Base-by-base conservation (phyloP, 768 basidiomycete species). In the Trametopsis cervina region DNA sequence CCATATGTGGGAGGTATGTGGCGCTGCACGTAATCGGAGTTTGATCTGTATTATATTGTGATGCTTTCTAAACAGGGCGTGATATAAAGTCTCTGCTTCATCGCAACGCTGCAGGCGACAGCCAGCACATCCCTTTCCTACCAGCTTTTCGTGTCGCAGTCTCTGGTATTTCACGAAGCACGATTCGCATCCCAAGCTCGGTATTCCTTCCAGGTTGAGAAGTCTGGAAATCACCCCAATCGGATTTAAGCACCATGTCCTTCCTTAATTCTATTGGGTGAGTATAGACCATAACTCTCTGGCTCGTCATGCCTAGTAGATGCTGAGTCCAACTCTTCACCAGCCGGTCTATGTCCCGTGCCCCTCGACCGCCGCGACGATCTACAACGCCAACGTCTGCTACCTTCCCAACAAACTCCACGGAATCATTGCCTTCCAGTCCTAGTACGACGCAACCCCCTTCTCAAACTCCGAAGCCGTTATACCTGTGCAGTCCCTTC, bases 401-500 rank as follows among this genome's bases (percentile, higher is more conserved):
- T 4, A 40, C 46, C 3, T 41, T 47, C 26, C 38, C 39, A n/a
- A n/a, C 45, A 4, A 39, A 47, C 25, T 22, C 15, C 9, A 33
- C 29, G 9, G 29, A 33, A 39, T 25, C 45, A 20, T 46, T 46
- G 12, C 45, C 45, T 46, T 46, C 45, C 7, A 46, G 37, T 27
- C 33, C 33, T n/a, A 27, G 33, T 10, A 36, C 26, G 7, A 25
- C 20, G 43, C 26, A 37, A 76, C 78, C 11, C 78, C 78, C 51
- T 67, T 74, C 2, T 71, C 72, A 9, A 69, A 69, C 18, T 70
- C 71, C 57, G 27, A 89, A 88, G 54, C 85, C 89, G 1, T 69
- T 97, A 15, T 96, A 95, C 62, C 76, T 97, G 10, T 95, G 87
- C 65, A 87, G 88, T 46, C 94, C 94, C 2, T 98, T 98, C 64